Percentiles rank a stretch among this genome's conserved stretches.
phyloP scores from a whole-genome alignment of 257 asterid genomes.

The Rhazya stricta region DNA sequence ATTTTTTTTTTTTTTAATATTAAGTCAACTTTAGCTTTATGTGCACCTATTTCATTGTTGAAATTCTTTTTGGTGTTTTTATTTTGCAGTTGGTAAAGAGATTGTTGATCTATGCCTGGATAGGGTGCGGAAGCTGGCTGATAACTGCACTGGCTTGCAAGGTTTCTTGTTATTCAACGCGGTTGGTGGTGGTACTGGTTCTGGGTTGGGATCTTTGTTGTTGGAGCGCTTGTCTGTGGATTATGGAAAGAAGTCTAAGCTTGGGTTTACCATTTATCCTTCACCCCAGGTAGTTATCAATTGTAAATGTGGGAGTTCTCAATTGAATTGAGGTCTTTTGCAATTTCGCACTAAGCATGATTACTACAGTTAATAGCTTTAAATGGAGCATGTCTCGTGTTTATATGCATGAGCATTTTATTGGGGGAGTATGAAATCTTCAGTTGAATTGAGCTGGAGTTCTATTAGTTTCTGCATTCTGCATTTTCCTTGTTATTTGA shows the following conservation, averaged over 20 bases:
- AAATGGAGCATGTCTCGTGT: not conserved
- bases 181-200: conserved; percentile 95
- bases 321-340: not conserved
- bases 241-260: conserved; percentile 88
- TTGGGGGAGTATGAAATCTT: not conserved
- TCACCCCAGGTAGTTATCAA: conserved; percentile 56
- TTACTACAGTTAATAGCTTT: not conserved
- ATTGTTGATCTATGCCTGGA: conserved; percentile 82
- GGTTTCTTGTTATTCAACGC: conserved; percentile 85
- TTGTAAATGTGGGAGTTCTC: not conserved
- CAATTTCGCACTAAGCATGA: not conserved
- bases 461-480: not conserved
- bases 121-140: conserved; percentile 85
- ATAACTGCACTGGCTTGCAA: conserved; percentile 91
- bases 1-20: too few relatives aligned
- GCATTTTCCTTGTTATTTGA: not conserved
- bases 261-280: conserved; percentile 86
- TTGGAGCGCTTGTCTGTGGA: conserved; percentile 83
- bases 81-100: conserved; percentile 71
- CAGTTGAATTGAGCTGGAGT: not conserved
- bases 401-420: not conserved
- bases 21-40: not conserved
- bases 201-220: conserved; percentile 81
- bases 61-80: conserved; percentile 5
- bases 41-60: not conserved